Base-by-base conservation (phyloP, 2,329 filamentous ascomycete genomes). In the Rutstroemia sp. region DNA sequence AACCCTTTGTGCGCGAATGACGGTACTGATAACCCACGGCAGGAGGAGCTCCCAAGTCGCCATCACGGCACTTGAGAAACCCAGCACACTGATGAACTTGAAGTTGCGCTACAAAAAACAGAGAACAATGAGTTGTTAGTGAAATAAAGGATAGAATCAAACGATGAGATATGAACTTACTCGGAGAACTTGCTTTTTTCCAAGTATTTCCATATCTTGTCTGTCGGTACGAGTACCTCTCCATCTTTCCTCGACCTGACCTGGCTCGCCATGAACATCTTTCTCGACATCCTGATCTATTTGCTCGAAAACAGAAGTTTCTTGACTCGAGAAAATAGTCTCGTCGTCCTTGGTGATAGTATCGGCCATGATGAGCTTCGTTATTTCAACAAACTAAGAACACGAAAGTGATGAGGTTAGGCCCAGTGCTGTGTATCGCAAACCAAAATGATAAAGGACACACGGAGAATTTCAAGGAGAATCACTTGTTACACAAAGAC, bases 41-140 rank as follows among this genome's bases (percentile, higher is more conserved):
- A 74, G 64, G 4, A 71, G 63, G 45, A 72, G 67, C 60, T 75
- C 73, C 73, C 74, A 76, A 3, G 71, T 74, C 12, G 69, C 67
- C 64, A 73, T 72, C 30, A 74, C 64, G n/a, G 73, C 72, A 49
- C 70, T 71, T 0, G 71, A 69, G 58, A 75, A 76, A 9, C 72
- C 72, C 14, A 75, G 63, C 21, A 71, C 74, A 7, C 69, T 71
- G 54, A 72, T 61, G 57, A 72, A 72, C 16, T 70, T 66, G 60
- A 74, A 75, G 59, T 71, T 72, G 48, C 72, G 62, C 65, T 72
- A 45, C 12, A 23, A 25, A 21, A 5, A 23, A 41, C 6, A 27
- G 18, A 14, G 18, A 14, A 30, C 9, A 27, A n/a, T 42, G 10
- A 34, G 25, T 14, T 5, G 9, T 18, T 5, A 34, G 10, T 34